Percentiles rank a stretch among this genome's conserved stretches.
Conservation (phyloP, 345 rosid genomes). For the Orychophragmus violaceus region DNA sequence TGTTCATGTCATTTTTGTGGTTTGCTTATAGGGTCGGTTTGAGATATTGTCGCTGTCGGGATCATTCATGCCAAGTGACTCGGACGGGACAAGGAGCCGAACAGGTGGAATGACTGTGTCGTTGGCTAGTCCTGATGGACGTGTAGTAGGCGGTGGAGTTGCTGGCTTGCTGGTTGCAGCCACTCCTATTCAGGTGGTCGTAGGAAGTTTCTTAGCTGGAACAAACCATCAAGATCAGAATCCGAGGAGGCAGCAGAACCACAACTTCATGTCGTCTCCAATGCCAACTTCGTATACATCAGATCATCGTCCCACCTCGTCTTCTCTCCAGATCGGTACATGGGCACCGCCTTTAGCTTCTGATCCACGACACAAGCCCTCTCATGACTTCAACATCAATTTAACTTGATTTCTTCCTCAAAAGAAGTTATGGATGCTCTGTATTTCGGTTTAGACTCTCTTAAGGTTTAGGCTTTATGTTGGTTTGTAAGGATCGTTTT, state of each 20-base stretch:
- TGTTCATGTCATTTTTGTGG: too few species aligned
- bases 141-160: constrained; percentile 88
- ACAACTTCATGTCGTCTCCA: constrained; percentile 30
- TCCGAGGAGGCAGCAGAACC: constrained; percentile 49
- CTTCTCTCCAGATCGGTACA: constrained; percentile 4
- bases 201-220: constrained; percentile 78
- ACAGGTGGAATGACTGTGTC: constrained; percentile 97
- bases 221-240: constrained; percentile 58
- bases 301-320: constrained; percentile 29
- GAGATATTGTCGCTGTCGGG: constrained; percentile 93
- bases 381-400: constrained; percentile 24
- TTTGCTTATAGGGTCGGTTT: constrained; percentile 98
- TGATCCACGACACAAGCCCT: constrained; percentile 18
- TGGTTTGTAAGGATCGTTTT: constrained; percentile 18
- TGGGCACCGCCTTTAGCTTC: constrained; percentile 15
- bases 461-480: constrained; percentile 13
- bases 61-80: constrained; percentile 85
- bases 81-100: constrained; percentile 68
- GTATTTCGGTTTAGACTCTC: constrained; percentile 2
- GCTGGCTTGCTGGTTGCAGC: constrained; percentile 91
- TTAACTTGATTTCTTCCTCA: constrained; percentile 5
- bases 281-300: constrained; percentile 26
- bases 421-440: background rate
- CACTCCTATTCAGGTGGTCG: constrained; percentile 83
- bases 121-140: constrained; percentile 87